Conservation (phyloP, 805 yeast genomes). For the Helenozyma baotianmanensis region DNA sequence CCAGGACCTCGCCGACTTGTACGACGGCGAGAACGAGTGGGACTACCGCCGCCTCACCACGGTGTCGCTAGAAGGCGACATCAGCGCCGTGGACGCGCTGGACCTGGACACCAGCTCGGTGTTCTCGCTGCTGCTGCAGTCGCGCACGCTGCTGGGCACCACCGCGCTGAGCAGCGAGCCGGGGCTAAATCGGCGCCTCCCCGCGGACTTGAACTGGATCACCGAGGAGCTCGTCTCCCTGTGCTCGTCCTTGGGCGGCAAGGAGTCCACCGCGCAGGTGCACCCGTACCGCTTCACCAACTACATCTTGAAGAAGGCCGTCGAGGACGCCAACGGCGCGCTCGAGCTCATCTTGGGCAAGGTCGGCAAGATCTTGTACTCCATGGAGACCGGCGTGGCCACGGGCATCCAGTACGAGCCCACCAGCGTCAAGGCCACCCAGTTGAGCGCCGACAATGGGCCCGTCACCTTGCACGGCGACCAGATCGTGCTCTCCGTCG, state of each 20-base stretch:
- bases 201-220: conserved; percentile 75
- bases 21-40: conserved; percentile 85
- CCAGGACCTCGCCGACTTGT: conserved; percentile 72
- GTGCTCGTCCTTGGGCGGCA: conserved; percentile 79
- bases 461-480: conserved; percentile 56
- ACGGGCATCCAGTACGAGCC: conserved; percentile 67
- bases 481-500: conserved; percentile 79
- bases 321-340: conserved; percentile 61
- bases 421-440: conserved; percentile 26
- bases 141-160: neutral
- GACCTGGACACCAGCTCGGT: conserved; percentile 13
- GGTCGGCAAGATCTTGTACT: conserved; percentile 62
- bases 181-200: conserved; percentile 33
- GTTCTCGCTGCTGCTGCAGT: neutral
- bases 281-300: conserved; percentile 95
- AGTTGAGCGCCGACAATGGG: conserved; percentile 23
- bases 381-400: conserved; percentile 61
- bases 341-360: conserved; percentile 85
- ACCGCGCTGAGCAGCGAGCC: conserved; percentile 16
- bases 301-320: conserved; percentile 70
- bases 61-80: conserved; percentile 80
- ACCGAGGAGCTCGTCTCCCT: conserved; percentile 55
- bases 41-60: conserved; percentile 89
- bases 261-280: conserved; percentile 90
- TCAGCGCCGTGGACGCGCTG: conserved; percentile 28